Conservation (phyloP, 2,329 filamentous ascomycete genomes). For the Aureobasidium sp. region DNA sequence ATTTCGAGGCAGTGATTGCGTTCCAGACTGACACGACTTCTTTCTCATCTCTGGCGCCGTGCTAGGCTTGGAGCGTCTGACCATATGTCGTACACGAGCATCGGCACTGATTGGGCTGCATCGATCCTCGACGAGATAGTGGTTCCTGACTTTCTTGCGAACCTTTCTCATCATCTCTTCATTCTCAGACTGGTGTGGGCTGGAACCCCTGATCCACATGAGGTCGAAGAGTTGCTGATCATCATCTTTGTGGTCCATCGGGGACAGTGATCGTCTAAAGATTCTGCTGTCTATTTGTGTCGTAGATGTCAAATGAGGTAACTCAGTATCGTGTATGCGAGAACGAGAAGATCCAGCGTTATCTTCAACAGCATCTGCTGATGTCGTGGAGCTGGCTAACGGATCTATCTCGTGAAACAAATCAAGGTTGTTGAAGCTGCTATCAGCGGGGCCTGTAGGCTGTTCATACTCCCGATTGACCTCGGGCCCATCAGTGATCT, state of each 20-base stretch:
- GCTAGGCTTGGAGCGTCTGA: neutral
- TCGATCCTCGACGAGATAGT: conserved; percentile 27
- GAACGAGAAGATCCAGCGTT: too few relatives aligned
- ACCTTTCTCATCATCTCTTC: conserved; percentile 24
- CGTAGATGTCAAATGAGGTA: too few relatives aligned
- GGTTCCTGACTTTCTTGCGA: conserved; percentile 27
- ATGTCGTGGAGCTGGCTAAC: too few relatives aligned
- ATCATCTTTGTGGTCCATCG: neutral
- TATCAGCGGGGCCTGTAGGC: too few relatives aligned
- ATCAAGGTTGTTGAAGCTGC: too few relatives aligned
- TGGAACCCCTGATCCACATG: conserved; percentile 22
- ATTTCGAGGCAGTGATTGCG: neutral
- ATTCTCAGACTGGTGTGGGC: conserved; percentile 25
- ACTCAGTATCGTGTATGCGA: too few relatives aligned
- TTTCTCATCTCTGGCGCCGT: neutral
- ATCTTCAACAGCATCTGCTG: too few relatives aligned
- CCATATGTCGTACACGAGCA: conserved; percentile 18
- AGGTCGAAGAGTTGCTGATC: conserved; percentile 17
- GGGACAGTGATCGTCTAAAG: neutral
- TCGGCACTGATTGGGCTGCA: conserved; percentile 23
- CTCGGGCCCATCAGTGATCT: too few relatives aligned
- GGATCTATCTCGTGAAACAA: too few relatives aligned
- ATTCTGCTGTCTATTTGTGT: neutral
- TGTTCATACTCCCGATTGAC: too few relatives aligned
- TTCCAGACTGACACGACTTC: neutral